Base-by-base conservation (phyloP, 2,329 filamentous ascomycete genomes). In the Colletotrichum magnum region DNA sequence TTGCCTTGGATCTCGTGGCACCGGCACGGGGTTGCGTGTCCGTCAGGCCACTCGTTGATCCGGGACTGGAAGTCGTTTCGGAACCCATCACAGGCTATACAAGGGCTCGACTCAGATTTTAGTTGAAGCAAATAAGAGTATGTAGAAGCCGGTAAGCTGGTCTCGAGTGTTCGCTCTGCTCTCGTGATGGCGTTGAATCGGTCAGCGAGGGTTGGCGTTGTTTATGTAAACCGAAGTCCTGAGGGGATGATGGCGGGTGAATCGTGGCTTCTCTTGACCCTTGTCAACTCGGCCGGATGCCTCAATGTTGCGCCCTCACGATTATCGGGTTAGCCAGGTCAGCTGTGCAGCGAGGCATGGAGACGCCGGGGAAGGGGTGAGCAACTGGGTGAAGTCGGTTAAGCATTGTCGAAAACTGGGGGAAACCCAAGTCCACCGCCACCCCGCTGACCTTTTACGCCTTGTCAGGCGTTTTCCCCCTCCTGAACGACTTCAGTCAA, bases 1-100 rank as follows among this genome's bases (percentile, higher is more conserved):
- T 76, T 15, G 76, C 74, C 59, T 79, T 79, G 36, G 77, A 77
- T 26, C 74, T 70, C 3, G 58, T 63, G 6, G 68, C 68, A 2
- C 68, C 68, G 18, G 68, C 68, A 50, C 68, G 68, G 45, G 56
- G 52, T 32, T 58, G 58, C 21, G 52, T 43, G 43, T 70, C 68
- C 10, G 57, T 36, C 6, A 21, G 39, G 26, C 64, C 57, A 47
- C 36, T 66, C 28, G 43, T 26, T 47, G 64, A 64, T 21, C 67
- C 57, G 2, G 67, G 56, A 18, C 67, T 66, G 51, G 36, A 52
- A 13, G 45, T 67, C 16, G 50, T 56, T 18, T 66, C 57, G 36
- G 43, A 32, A 24, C 51, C 18, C 67, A 69, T 69, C 26, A 18
- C 43, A 61, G 26, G 51, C 21, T 57, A 13, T 6, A n/a, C n/a